Conservation (phyloP, 2,329 filamentous ascomycete species). For the Periglandula ipomoeae region DNA sequence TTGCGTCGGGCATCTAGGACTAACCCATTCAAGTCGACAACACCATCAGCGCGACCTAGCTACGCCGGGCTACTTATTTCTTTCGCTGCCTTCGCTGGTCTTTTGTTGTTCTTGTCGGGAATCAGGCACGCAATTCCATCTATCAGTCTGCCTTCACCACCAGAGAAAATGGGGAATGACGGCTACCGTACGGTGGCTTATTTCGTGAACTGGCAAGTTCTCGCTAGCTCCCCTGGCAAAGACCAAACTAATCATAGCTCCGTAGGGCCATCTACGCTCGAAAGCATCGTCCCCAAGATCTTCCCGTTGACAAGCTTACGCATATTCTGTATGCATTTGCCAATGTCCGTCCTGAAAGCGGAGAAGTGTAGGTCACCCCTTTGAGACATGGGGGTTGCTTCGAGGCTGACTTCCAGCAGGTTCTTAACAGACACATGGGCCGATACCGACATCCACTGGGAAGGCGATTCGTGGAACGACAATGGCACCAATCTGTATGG, state of each 20-base stretch:
- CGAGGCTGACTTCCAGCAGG: constrained; percentile 15
- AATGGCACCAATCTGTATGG: constrained; percentile 75
- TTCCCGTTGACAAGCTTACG: constrained; percentile 72
- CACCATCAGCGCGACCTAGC: not conserved
- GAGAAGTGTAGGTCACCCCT: constrained; percentile 56
- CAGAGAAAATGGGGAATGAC: constrained; percentile 12
- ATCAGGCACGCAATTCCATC: not conserved
- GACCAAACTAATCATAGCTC: not conserved
- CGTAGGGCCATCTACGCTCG: constrained; percentile 72
- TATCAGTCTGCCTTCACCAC: not conserved
- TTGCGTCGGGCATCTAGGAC: not conserved
- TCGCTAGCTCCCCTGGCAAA: not conserved
- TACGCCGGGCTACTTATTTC: not conserved
- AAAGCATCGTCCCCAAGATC: constrained; percentile 75
- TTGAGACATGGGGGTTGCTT: not conserved
- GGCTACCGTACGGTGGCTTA: constrained; percentile 62
- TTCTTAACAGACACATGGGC: constrained; percentile 54
- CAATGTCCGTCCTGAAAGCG: constrained; percentile 68
- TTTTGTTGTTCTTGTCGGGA: not conserved
- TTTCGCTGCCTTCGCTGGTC: not conserved
- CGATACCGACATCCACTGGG: constrained; percentile 65
- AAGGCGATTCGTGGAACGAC: constrained; percentile 62
- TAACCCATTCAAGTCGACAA: not conserved
- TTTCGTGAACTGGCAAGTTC: constrained; percentile 56
- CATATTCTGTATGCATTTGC: constrained; percentile 89